Evolutionary conservation across 2,329 filamentous ascomycete species (phyloP).

Genomic region (Cordyceps javanica): DNA sequence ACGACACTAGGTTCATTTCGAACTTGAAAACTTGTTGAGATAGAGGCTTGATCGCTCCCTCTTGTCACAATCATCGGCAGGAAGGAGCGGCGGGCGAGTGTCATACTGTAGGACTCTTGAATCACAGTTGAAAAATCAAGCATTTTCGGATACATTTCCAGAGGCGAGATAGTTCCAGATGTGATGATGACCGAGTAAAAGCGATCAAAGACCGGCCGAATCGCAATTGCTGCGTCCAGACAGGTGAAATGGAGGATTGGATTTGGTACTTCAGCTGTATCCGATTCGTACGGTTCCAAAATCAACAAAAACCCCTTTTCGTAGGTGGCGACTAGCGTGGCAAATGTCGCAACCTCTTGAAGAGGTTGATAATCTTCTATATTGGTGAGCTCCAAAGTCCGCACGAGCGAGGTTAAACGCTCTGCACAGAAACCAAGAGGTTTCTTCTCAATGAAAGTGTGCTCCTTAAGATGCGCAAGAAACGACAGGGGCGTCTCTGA

Average conservation of each 20-base stretch:
- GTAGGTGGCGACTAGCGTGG: conserved; percentile 91
- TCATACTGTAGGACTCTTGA: conserved; percentile 97
- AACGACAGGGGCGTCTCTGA: conserved; percentile 96
- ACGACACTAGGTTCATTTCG: conserved; percentile 96
- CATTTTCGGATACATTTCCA: conserved; percentile 99
- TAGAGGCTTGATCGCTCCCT: conserved; percentile 86
- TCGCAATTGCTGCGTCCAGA: conserved; percentile 93
- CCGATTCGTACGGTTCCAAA: conserved; percentile 93
- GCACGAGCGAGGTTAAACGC: conserved; percentile 84
- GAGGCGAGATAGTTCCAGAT: conserved; percentile 89
- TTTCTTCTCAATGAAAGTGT: conserved; percentile 97
- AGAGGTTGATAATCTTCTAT: conserved; percentile 97
- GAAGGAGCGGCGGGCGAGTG: conserved; percentile 88
- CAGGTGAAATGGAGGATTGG: conserved; percentile 97
- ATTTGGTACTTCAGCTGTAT: conserved; percentile 91
- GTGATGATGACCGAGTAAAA: conserved; percentile 99
- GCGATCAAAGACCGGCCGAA: conserved; percentile 93
- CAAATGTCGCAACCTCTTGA: conserved; percentile 96
- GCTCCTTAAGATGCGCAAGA: conserved; percentile 83
- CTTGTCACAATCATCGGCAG: conserved; percentile 95
- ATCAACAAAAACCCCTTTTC: conserved; percentile 95
- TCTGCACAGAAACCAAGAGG: conserved; percentile 92
- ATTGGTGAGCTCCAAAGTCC: conserved; percentile 91
- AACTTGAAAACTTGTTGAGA: conserved; percentile 91
- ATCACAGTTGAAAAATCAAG: conserved; percentile 87